These are phyloP conservation scores for Naganishia vaughanmartiniae DNA, from an alignment of 768 basidiomycete species.

Conservation along the genomic window DNA sequence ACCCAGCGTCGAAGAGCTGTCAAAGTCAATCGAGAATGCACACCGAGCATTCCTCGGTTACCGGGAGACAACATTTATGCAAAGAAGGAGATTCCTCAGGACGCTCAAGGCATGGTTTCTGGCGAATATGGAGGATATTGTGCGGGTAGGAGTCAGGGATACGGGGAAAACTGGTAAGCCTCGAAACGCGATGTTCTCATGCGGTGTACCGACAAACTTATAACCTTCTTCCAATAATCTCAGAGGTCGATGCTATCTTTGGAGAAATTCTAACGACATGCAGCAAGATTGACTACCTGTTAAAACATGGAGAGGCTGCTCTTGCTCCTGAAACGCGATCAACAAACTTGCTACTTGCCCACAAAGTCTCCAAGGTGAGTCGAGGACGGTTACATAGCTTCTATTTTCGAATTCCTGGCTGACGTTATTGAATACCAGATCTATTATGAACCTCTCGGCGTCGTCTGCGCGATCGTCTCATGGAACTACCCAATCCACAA, in stretches of 20 bases:
- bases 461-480: slow-evolving; percentile 86
- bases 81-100: slow-evolving; percentile 76
- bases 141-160: slow-evolving; percentile 83
- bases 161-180: slow-evolving; percentile 76
- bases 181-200: not conserved
- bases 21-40: slow-evolving; percentile 67
- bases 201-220: not conserved
- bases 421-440: slow-evolving; percentile 42
- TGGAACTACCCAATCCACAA: slow-evolving; percentile 75
- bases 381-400: not conserved
- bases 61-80: slow-evolving; percentile 70
- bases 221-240: slow-evolving; percentile 17
- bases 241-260: slow-evolving; percentile 91
- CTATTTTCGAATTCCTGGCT: not conserved
- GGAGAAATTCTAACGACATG: slow-evolving; percentile 95
- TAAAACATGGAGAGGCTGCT: slow-evolving; percentile 76
- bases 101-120: slow-evolving; percentile 90
- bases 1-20: slow-evolving; percentile 70
- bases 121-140: slow-evolving; percentile 69
- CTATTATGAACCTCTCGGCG: slow-evolving; percentile 82
- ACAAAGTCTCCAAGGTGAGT: slow-evolving; percentile 51
- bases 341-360: slow-evolving; percentile 53
- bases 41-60: slow-evolving; percentile 68
- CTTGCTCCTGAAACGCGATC: slow-evolving; percentile 70
- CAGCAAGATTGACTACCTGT: slow-evolving; percentile 88